Conservation (phyloP, 2,329 filamentous ascomycete species). For the Blastomyces gilchristii region DNA sequence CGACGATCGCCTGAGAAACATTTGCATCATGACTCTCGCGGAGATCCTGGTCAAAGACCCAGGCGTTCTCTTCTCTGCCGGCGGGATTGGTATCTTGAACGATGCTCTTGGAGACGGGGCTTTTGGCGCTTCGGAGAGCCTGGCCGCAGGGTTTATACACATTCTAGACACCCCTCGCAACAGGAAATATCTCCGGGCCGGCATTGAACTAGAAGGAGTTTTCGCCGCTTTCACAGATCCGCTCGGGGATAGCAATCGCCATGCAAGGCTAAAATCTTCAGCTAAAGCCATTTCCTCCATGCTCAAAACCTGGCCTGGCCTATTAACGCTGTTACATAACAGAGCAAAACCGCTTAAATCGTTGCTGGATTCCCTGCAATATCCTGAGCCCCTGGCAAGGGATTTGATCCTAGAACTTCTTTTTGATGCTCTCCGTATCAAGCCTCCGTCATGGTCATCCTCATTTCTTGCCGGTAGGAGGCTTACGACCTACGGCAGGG, state of each 20-base stretch:
- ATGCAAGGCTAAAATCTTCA: slow-evolving; percentile 67
- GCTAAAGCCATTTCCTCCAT: slow-evolving; percentile 86
- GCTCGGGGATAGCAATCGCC: slow-evolving; percentile 44
- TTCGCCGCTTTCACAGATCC: slow-evolving; percentile 93
- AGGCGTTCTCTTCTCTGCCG: slow-evolving; percentile 65
- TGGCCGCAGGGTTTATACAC: slow-evolving; percentile 80
- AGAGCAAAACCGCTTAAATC: slow-evolving; percentile 76
- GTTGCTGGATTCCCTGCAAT: slow-evolving; percentile 57
- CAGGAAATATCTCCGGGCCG: slow-evolving; percentile 72
- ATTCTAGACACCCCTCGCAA: slow-evolving; percentile 74
- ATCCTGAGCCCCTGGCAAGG: slow-evolving; percentile 45
- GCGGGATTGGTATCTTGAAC: slow-evolving; percentile 77
- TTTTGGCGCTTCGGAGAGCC: slow-evolving; percentile 84
- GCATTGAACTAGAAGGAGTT: slow-evolving; percentile 77
- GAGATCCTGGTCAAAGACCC: slow-evolving; percentile 87
- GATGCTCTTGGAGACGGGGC: slow-evolving; percentile 82
- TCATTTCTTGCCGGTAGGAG: slow-evolving; percentile 88
- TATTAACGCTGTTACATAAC: slow-evolving; percentile 81
- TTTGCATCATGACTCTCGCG: slow-evolving; percentile 84
- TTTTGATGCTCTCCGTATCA: slow-evolving; percentile 76
- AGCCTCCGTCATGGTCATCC: slow-evolving; percentile 86
- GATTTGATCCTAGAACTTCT: slow-evolving; percentile 83
- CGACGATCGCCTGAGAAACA: slow-evolving; percentile 76
- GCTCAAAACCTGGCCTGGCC: slow-evolving; percentile 84
- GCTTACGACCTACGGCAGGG: slow-evolving; percentile 91